Conservation (phyloP, 2,329 filamentous ascomycete genomes). For the Hortaea werneckii region DNA sequence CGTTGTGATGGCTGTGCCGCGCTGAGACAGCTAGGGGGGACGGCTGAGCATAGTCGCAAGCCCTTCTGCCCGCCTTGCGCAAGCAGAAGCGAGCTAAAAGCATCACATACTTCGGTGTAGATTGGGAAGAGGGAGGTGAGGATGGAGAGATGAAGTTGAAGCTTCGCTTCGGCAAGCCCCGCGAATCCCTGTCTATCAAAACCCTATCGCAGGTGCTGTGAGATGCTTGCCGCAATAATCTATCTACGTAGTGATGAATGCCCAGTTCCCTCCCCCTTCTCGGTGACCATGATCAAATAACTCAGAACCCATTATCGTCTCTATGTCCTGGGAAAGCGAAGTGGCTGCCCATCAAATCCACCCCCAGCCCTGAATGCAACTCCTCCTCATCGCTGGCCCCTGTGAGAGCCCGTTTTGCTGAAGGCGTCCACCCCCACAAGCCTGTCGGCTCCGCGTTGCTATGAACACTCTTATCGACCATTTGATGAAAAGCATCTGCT, state of each 20-base stretch:
- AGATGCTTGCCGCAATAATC: no score
- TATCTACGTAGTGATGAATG: no score
- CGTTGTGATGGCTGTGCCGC: background rate
- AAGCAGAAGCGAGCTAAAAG: slow-evolving; percentile 5
- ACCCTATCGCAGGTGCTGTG: background rate
- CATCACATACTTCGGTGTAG: slow-evolving; percentile 6
- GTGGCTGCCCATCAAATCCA: background rate
- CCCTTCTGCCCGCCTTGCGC: slow-evolving; percentile 3
- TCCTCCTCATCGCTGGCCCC: background rate
- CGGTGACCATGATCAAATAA: no score
- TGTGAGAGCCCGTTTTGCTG: background rate
- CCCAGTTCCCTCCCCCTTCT: no score
- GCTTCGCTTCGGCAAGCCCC: no score
- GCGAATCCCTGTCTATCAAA: no score
- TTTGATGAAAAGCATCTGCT: background rate
- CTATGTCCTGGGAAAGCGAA: no score
- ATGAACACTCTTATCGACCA: background rate
- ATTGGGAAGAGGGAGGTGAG: background rate
- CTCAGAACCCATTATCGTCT: no score
- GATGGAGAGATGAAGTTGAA: background rate
- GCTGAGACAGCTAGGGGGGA: background rate
- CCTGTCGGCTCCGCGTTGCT: background rate
- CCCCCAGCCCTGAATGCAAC: background rate
- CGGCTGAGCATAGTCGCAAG: background rate
- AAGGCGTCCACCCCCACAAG: background rate